Evolutionary conservation across 139 green algal species (phyloP), one percentile per base, ranked within the genome.

Genomic region (Limnomonas spitsbergensis): DNA sequence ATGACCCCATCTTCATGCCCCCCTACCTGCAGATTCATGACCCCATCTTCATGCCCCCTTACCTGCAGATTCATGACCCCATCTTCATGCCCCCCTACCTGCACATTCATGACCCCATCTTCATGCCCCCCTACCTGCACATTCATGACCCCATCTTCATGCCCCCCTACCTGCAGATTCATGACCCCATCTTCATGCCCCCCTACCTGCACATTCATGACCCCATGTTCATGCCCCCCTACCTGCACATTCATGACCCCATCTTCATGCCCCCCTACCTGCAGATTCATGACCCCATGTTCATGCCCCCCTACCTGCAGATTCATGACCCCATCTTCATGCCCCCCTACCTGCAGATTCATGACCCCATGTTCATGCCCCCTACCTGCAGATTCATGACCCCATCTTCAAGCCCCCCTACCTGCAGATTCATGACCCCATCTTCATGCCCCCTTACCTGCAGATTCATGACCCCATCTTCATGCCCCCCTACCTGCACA

Each of bases 61-160:
- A 61, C 80, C 4, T 80, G 53, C 34, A 40, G 34, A 24, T 53
- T 36, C 4, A 66, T 78, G 1, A 83, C 86, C 4, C 40, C n/a
- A n/a, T n/a, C n/a, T n/a, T n/a, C n/a, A n/a, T n/a, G n/a, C n/a
- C n/a, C n/a, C n/a, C n/a, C n/a, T n/a, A n/a, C n/a, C n/a, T n/a
- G n/a, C 47, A 61, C 14, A 14, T 61, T 61, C 20, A 61, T 20
- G 47, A 20, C 14, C 47, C 20, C 47, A 61, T 61, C 20, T 61
- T 61, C 47, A 61, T 29, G 20, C 20, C n/a, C n/a, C 47, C 14
- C 14, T 61, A 61, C 80, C 4, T 80, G 53, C 34, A 40, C 35
- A 24, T 53, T 36, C 4, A 66, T 78, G 1, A 83, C 86, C 4
- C 40, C n/a, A n/a, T n/a, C n/a, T n/a, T n/a, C n/a, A n/a, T n/a